Evolutionary conservation across 176 grass and related monocot genomes (phyloP).

Genomic region (Lolium rigidum): DNA sequence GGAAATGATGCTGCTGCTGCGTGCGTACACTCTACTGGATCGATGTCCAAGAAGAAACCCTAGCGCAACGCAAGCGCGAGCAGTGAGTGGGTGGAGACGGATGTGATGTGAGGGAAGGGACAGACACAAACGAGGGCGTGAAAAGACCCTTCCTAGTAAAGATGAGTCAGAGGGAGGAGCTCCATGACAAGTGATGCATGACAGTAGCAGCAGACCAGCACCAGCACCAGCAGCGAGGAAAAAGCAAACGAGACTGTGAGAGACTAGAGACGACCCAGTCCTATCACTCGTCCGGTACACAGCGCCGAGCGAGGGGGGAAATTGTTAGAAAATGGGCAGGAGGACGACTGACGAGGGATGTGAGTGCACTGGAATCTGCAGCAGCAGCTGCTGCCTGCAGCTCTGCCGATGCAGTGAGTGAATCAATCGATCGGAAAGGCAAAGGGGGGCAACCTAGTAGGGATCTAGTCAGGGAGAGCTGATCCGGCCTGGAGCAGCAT

Average conservation of each 20-base stretch:
- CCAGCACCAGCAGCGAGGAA: slow-evolving; percentile 40
- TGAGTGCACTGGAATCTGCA: slow-evolving; percentile 23
- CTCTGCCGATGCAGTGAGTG: slow-evolving; percentile 30
- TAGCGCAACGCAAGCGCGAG: slow-evolving; percentile 36
- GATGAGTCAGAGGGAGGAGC: slow-evolving; percentile 43
- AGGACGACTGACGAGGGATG: neutral
- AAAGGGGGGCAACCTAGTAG: slow-evolving; percentile 33
- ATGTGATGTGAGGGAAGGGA: slow-evolving; percentile 58
- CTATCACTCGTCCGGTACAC: slow-evolving; percentile 47
- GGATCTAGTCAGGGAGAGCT: slow-evolving; percentile 45
- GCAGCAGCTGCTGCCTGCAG: neutral
- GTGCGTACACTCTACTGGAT: slow-evolving; percentile 11
- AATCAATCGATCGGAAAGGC: slow-evolving; percentile 52
- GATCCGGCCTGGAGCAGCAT: slow-evolving; percentile 1
- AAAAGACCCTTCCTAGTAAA: slow-evolving; percentile 96
- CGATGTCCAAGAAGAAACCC: slow-evolving; percentile 53
- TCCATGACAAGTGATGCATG: slow-evolving; percentile 70
- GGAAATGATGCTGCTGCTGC: slow-evolving; percentile 56
- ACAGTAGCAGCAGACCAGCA: slow-evolving; percentile 43
- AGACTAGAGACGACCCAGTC: slow-evolving; percentile 48
- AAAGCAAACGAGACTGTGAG: slow-evolving; percentile 56
- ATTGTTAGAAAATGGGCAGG: slow-evolving; percentile 15
- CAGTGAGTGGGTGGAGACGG: slow-evolving; percentile 31
- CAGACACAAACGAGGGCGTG: slow-evolving; percentile 63
- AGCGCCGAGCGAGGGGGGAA: neutral